phyloP scores from a whole-genome alignment of 108 stramenopile species.

The Discostella stelligeroides region DNA sequence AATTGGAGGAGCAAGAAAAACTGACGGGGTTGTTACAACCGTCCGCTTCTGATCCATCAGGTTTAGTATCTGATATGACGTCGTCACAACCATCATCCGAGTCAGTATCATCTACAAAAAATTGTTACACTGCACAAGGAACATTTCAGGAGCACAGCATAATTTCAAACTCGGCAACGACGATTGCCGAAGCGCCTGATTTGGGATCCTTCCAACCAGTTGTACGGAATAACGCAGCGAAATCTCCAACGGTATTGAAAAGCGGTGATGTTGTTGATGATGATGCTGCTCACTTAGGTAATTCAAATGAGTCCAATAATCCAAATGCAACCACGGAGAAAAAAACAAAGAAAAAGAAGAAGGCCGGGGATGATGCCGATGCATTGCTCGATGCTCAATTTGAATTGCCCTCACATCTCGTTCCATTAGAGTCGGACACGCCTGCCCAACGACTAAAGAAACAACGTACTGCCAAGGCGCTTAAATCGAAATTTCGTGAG shows the following conservation, averaged over 20 bases:
- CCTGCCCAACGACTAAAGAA: conserved; percentile 73
- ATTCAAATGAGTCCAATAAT: background rate
- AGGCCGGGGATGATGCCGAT: conserved; percentile 37
- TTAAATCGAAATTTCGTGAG: conserved; percentile 73
- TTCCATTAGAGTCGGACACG: conserved; percentile 71
- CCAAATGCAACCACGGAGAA: conserved; percentile 24
- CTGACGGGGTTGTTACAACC: conserved; percentile 50
- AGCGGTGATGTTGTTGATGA: background rate
- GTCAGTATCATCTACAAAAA: conserved; percentile 1
- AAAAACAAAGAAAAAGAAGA: conserved; percentile 55
- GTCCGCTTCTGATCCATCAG: background rate
- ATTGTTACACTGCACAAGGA: conserved; percentile 40
- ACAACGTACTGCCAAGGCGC: conserved; percentile 66
- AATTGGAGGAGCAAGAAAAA: conserved; percentile 43
- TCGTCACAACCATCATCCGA: background rate
- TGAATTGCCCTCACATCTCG: conserved; percentile 71
- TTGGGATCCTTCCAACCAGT: conserved; percentile 42
- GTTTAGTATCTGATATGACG: background rate
- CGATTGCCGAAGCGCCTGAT: conserved; percentile 44
- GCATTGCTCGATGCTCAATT: conserved; percentile 49
- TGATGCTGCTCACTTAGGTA: conserved; percentile 7
- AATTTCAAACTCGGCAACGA: conserved; percentile 3
- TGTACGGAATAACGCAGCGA: background rate
- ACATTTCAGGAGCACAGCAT: conserved; percentile 28
- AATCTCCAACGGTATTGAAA: conserved; percentile 8